These are phyloP conservation scores for Podosphaera leucotricha DNA, from an alignment of 2,329 filamentous ascomycete genomes.

Conservation along the genomic window DNA sequence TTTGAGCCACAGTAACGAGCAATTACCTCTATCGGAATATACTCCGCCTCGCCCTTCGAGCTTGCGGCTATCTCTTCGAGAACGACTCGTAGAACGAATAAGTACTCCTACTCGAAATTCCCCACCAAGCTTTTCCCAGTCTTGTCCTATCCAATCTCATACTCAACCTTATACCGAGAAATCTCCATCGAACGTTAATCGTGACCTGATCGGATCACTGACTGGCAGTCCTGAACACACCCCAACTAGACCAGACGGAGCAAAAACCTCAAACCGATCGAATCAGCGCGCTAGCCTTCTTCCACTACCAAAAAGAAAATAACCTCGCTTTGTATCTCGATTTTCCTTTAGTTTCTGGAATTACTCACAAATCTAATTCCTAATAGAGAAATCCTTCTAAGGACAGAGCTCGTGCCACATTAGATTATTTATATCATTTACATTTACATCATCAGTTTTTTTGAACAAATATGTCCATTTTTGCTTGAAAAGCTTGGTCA, in stretches of 20 bases:
- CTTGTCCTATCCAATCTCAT: slow-evolving; percentile 19
- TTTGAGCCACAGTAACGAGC: slow-evolving; percentile 10
- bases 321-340: background rate
- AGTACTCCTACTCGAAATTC: slow-evolving; percentile 27
- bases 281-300: slow-evolving; percentile 29
- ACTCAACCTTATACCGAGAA: slow-evolving; percentile 20
- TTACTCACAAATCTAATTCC: background rate
- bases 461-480: too few relatives aligned
- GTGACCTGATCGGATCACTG: slow-evolving; percentile 28
- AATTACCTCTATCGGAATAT: slow-evolving; percentile 10
- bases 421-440: background rate
- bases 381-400: background rate
- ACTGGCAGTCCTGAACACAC: slow-evolving; percentile 10
- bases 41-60: slow-evolving; percentile 12
- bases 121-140: slow-evolving; percentile 20
- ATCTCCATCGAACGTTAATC: slow-evolving; percentile 19
- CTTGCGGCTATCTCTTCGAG: slow-evolving; percentile 25
- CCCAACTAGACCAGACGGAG: slow-evolving; percentile 18
- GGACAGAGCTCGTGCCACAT: background rate
- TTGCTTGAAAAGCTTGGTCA: too few relatives aligned
- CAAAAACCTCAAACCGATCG: slow-evolving; percentile 31
- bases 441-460: background rate
- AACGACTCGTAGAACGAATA: slow-evolving; percentile 19
- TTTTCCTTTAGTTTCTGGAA: background rate
- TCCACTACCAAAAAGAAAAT: slow-evolving; percentile 17